A percentile compares a stretch with the other conserved stretches of the same genome.
Evolutionary conservation across 1,284 basidiomycete species (phyloP).

Genomic region (Athelia sp.): DNA sequence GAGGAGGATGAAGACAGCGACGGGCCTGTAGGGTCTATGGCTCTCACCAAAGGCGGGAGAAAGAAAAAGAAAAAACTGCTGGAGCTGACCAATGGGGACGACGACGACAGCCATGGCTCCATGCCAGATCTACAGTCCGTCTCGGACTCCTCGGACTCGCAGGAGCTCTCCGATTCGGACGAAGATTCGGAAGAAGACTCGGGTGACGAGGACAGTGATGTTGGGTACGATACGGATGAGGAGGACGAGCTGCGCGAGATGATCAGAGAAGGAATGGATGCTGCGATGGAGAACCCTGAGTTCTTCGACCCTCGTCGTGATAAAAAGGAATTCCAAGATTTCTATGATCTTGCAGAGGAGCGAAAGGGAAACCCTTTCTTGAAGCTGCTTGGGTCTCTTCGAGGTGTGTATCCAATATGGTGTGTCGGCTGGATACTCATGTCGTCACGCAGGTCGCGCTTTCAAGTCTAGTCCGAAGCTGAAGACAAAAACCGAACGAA

Average conservation of each 20-base stretch:
- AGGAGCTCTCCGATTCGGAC: slow-evolving; percentile 29
- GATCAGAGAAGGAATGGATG: slow-evolving; percentile 67
- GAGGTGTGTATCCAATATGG: slow-evolving; percentile 43
- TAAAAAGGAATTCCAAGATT: slow-evolving; percentile 22
- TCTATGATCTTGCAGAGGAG: slow-evolving; percentile 41
- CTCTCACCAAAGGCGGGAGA: slow-evolving; percentile 19
- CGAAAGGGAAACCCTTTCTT: slow-evolving; percentile 68
- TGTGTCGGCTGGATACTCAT: slow-evolving; percentile 6
- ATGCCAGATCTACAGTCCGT: slow-evolving; percentile 63
- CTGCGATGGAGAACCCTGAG: slow-evolving; percentile 49
- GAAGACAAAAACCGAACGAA: slow-evolving; percentile 28
- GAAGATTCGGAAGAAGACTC: slow-evolving; percentile 24
- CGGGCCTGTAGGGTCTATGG: slow-evolving; percentile 14
- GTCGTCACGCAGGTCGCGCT: slow-evolving; percentile 50
- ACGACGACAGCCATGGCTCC: slow-evolving; percentile 38
- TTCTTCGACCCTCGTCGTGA: slow-evolving; percentile 42
- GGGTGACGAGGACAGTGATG: slow-evolving; percentile 33
- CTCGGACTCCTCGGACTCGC: slow-evolving; percentile 46
- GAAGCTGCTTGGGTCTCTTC: slow-evolving; percentile 62
- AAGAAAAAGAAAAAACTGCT: slow-evolving; percentile 35
- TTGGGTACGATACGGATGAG: slow-evolving; percentile 60
- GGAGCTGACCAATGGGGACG: slow-evolving; percentile 41
- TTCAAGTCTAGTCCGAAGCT: slow-evolving; percentile 62
- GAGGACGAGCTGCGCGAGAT: slow-evolving; percentile 60
- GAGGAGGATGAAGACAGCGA: slow-evolving; percentile 21